Conservation (phyloP, 208 protist genomes). For the Crithidia acanthocephali region DNA sequence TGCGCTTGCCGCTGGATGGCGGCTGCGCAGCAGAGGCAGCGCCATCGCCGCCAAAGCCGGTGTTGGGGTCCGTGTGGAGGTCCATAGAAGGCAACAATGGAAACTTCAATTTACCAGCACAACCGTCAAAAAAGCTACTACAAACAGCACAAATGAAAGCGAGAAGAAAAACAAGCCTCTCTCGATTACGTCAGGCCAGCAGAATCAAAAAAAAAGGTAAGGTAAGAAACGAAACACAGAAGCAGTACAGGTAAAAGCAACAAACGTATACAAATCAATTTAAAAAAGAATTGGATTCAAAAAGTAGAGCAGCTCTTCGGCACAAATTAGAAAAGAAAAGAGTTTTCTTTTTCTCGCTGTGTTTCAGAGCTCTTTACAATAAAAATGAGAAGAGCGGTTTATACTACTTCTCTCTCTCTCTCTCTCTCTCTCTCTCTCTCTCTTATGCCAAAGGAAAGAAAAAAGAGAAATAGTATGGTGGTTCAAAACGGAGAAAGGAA, state of each 20-base stretch:
- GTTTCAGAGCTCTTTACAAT: too few relatives aligned
- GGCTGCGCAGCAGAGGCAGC: neutral
- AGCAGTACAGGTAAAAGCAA: conserved; percentile 11
- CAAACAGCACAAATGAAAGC: too few relatives aligned
- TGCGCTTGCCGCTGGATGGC: conserved; percentile 12
- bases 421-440: conserved; percentile 2
- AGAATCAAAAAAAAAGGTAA: conserved; percentile 9
- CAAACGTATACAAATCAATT: neutral
- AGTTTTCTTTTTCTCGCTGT: too few relatives aligned
- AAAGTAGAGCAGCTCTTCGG: neutral
- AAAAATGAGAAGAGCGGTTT: too few relatives aligned
- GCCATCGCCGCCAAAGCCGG: neutral
- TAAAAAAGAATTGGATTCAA: conserved; percentile 8
- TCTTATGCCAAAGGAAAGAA: too few relatives aligned
- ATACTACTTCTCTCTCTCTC: too few relatives aligned
- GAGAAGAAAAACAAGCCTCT: too few relatives aligned
- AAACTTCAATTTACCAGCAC: neutral
- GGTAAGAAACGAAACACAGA: conserved; percentile 2
- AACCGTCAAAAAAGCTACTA: neutral
- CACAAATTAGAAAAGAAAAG: neutral
- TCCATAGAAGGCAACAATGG: conserved; percentile 16
- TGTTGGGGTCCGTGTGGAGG: conserved; percentile 17
- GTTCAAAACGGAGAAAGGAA: too few relatives aligned
- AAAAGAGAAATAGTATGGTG: too few relatives aligned
- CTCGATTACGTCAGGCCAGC: neutral